Percentiles rank a stretch among this genome's conserved stretches.
phyloP scores from a whole-genome alignment of 257 asterid species.

The Nicotiana benthamiana region DNA sequence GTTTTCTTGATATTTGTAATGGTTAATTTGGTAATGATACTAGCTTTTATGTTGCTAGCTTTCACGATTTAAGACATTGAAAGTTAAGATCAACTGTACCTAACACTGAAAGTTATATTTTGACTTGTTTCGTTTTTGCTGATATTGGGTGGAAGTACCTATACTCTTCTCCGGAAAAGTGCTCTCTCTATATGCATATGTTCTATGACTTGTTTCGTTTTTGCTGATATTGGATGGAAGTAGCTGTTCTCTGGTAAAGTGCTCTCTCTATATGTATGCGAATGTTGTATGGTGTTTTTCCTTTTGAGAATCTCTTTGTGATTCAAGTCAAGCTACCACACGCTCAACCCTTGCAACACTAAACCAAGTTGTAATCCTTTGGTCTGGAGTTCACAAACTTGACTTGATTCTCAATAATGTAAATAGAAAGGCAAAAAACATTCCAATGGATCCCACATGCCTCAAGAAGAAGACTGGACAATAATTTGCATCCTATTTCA shows the following conservation, averaged over 20 bases:
- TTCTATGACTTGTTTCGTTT: not conserved
- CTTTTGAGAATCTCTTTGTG: not conserved
- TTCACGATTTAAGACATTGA: not conserved
- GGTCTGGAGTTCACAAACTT: not conserved
- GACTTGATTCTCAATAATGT: not conserved
- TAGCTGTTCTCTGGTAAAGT: not conserved
- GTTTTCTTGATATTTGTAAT: not conserved
- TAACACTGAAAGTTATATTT: not conserved
- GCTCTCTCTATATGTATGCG: not conserved
- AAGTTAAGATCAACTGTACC: not conserved
- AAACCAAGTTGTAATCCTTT: not conserved
- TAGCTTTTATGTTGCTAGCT: not conserved
- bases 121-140: not conserved
- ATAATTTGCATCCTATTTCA: not conserved
- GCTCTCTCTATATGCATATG: not conserved
- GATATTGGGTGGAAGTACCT: not conserved
- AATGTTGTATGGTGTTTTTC: not conserved
- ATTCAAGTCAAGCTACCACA: not conserved
- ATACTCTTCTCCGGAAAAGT: not conserved
- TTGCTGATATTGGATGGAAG: not conserved
- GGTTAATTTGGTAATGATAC: not conserved
- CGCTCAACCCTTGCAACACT: not conserved
- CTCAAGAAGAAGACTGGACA: not conserved
- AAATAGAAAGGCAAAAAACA: not conserved
- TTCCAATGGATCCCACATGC: not conserved